Base-by-base conservation (phyloP, 208 protist species). In the Strigomonas galati region DNA sequence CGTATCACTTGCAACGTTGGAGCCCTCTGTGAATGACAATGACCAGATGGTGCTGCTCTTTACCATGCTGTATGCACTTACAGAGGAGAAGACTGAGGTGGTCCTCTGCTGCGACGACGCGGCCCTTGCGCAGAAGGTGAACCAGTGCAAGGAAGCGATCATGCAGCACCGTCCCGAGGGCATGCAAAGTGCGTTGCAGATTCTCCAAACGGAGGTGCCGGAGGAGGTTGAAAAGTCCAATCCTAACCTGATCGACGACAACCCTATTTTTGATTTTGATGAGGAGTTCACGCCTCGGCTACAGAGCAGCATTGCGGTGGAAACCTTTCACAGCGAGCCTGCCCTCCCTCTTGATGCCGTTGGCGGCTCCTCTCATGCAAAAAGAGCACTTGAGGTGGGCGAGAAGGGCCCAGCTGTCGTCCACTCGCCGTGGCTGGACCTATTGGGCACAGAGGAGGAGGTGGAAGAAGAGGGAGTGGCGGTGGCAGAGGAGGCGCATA, bases 71-170 rank as follows among this genome's bases (percentile, higher is more conserved):
- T 72, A 82, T 44, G 71, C 80, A 24, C 62, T 91, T 30, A 66
- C 74, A 15, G 31, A 60, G 10, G 49, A 28, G 1, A 35, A 21
- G 1, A 40, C 78, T n/a, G 60, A 71, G 12, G 70, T 95, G 17
- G 58, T 87, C 12, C 62, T 91, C 19, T 92, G 89, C 74, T 79
- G 83, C 26, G 86, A 95, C 60, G 89, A 95, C 65, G 26, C 61
- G 32, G 23, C 51, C 26, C 61, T 89, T 40, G 52, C 86, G 1
- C 57, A 67, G 17, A 32, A 17, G 19, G 62, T 84, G n/a, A 5
- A 35, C 30, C 27, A 55, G 27, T 28, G 60, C 10, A 55, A 51
- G 67, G 52, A 46, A 0, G 23, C 26, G 23, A 7, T 32, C 30
- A 59, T 49, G 51, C 35, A 26, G 14, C 32, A 31, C 59, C 30